phyloP scores from a whole-genome alignment of 1,284 basidiomycete genomes.

The Puccinia novopanici region DNA sequence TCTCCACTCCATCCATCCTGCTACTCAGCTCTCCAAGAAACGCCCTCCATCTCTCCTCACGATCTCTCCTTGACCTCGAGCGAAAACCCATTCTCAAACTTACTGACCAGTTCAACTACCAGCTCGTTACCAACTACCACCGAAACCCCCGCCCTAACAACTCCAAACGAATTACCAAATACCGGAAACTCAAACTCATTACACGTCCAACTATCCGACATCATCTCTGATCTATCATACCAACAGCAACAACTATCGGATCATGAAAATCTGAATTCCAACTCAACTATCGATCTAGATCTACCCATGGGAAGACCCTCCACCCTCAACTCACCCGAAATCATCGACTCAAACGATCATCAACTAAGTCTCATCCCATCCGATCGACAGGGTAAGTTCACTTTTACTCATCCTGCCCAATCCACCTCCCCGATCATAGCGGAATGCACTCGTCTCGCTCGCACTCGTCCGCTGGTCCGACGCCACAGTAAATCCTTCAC shows the following conservation, averaged over 20 bases:
- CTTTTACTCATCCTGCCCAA: background rate
- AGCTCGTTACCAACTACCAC: too few relatives aligned
- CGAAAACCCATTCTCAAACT: background rate
- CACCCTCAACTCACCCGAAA: conserved; percentile 4
- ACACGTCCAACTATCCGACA: background rate
- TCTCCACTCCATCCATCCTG: too few relatives aligned
- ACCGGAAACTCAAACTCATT: too few relatives aligned
- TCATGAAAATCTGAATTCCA: too few relatives aligned
- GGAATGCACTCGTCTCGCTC: background rate
- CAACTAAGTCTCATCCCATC: background rate
- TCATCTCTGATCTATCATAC: conserved; percentile 1
- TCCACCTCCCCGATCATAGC: background rate
- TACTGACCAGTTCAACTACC: background rate
- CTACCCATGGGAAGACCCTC: background rate
- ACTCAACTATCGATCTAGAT: background rate
- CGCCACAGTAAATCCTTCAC: conserved; percentile 7
- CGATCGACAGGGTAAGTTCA: conserved; percentile 9
- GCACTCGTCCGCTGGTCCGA: background rate
- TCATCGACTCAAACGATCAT: background rate
- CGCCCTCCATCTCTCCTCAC: too few relatives aligned
- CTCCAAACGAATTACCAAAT: too few relatives aligned
- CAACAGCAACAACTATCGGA: too few relatives aligned
- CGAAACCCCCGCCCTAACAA: too few relatives aligned
- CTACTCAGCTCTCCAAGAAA: too few relatives aligned
- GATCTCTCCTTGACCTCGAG: too few relatives aligned